Percentiles rank a stretch among this genome's conserved stretches.
phyloP scores from a whole-genome alignment of 257 asterid genomes.

The Cordia subcordata region DNA sequence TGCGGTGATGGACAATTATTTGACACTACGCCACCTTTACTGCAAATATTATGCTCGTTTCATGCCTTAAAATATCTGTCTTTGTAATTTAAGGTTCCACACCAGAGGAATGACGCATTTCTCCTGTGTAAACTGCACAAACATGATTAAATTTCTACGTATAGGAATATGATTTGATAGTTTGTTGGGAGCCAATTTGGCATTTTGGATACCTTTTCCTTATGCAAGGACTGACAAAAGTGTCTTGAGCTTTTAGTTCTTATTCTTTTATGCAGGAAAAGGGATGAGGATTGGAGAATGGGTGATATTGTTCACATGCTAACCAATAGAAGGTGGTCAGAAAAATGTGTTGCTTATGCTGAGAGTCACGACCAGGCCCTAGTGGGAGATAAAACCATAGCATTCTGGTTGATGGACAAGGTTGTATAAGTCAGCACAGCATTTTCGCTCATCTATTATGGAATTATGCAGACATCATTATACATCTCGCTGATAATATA shows the following conservation, averaged over 20 bases:
- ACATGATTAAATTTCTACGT: not conserved
- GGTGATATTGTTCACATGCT: conserved; percentile 82
- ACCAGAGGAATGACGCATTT: not conserved
- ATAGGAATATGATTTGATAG: not conserved
- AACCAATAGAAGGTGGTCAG: conserved; percentile 91
- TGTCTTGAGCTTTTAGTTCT: conserved; percentile 11
- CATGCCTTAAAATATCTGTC: not conserved
- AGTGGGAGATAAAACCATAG: conserved; percentile 97
- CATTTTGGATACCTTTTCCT: not conserved
- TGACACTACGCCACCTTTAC: not conserved
- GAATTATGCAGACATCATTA: no score
- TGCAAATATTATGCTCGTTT: not conserved
- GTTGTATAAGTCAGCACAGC: conserved; percentile 28
- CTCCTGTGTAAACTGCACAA: not conserved
- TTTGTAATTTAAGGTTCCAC: not conserved
- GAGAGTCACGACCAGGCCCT: conserved; percentile 99
- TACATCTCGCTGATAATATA: no score
- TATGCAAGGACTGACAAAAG: not conserved
- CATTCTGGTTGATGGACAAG: conserved; percentile 99
- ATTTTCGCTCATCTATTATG: not conserved
- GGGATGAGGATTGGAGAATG: conserved; percentile 97
- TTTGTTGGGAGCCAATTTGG: not conserved
- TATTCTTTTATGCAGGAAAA: conserved; percentile 50
- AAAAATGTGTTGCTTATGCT: conserved; percentile 85
- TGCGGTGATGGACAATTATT: not conserved